Evolutionary conservation across 768 basidiomycete species (phyloP), one percentile per base, ranked within the genome.

Genomic region (Leccinum obscurum): DNA sequence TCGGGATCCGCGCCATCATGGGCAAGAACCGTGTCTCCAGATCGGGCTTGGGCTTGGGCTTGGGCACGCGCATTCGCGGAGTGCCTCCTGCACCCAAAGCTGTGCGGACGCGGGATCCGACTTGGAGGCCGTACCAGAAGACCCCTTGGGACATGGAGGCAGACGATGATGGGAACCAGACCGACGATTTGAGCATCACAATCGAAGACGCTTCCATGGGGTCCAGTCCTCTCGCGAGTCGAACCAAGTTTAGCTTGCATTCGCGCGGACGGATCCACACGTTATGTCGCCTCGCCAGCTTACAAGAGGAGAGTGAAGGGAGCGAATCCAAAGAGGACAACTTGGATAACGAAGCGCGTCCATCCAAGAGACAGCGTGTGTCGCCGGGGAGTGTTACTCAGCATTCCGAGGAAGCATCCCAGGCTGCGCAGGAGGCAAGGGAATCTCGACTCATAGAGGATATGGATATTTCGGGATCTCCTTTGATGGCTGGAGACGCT

Each of bases 1-100:
- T 88, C 52, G 88, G 87, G 3, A 79, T 90, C 24, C 71, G 77
- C 28, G 49, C 62, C 6, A 56, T 62, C 65, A 77, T 35, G 65
- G 74, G 52, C 71, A 71, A 71, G 60, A 70, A 62, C 55, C 76
- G 70, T 22, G 60, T 68, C 22, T 51, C 66, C 2, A 61, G 56
- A 34, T 57, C 34, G 1, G 64, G 62, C 9, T 77, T 80, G 17
- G 75, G 68, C 5, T 50, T 62, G 35, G 28, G 68, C 5, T 50
- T 62, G 39, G 28, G 52, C 20, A 6, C 54, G 7, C 60, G 65
- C 17, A 11, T 2, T 17, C 48, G 22, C 4, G 35, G 52, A 71
- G 82, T 24, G 74, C 81, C 67, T 1, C 63, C 68, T 32, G 66
- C 71, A 8, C 71, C 72, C 37, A 74, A 69, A 58, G 66, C 65